These are phyloP conservation scores for Chrysanthemum makinoi DNA, from an alignment of 129 eudicot genomes.

Conservation along the genomic window DNA sequence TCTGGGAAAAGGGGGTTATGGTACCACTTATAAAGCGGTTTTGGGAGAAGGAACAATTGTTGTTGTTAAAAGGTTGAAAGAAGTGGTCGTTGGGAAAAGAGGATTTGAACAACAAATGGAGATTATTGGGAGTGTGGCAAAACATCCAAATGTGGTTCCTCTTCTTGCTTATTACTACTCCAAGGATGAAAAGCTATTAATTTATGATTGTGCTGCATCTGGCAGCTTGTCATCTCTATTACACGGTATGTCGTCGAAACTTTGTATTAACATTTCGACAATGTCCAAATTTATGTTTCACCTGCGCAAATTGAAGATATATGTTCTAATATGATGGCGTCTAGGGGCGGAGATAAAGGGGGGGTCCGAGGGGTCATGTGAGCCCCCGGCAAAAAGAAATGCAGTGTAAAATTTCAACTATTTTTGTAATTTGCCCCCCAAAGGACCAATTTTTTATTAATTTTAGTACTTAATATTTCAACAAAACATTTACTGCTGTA, in stretches of 20 bases:
- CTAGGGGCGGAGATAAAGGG: neutral
- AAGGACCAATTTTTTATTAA: too few relatives aligned
- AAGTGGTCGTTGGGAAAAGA: conserved; percentile 65
- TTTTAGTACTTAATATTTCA: too few relatives aligned
- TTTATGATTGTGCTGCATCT: conserved; percentile 52
- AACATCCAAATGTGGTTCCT: conserved; percentile 63
- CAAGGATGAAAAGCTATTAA: conserved; percentile 82
- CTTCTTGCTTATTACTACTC: conserved; percentile 81
- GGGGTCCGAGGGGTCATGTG: too few relatives aligned
- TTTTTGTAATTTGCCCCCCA: too few relatives aligned
- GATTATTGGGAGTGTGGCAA: conserved; percentile 54
- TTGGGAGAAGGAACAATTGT: conserved; percentile 76
- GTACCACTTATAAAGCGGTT: conserved; percentile 83
- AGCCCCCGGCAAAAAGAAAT: too few relatives aligned
- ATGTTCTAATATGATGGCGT: neutral
- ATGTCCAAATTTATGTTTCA: neutral
- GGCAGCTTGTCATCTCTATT: conserved; percentile 64
- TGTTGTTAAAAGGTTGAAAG: conserved; percentile 82
- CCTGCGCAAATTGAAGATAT: neutral
- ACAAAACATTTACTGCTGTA: too few relatives aligned
- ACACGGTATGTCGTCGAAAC: conserved; percentile 48
- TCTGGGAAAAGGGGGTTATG: conserved; percentile 84
- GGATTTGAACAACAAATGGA: conserved; percentile 96
- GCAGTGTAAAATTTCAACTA: too few relatives aligned
- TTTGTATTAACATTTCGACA: neutral